Percentiles rank a stretch among this genome's conserved stretches.
These are phyloP conservation scores for Penicillium janthinellum DNA, from an alignment of 2,329 filamentous ascomycete species.

Conservation along the genomic window DNA sequence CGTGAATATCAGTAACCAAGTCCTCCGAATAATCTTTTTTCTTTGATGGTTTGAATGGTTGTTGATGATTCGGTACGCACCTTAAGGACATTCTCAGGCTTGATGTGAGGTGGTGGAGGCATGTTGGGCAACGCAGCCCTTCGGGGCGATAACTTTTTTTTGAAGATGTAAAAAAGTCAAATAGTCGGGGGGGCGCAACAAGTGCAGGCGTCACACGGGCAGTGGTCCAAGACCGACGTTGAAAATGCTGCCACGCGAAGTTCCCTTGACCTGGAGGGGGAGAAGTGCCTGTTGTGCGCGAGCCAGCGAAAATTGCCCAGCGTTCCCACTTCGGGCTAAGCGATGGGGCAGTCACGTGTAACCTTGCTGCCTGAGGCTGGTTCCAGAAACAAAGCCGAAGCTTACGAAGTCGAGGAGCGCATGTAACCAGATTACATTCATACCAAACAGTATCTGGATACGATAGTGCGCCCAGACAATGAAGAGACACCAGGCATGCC, in stretches of 20 bases:
- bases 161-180: constrained; percentile 10
- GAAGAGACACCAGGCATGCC: background rate
- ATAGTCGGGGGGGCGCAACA: background rate
- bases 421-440: background rate
- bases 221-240: constrained; percentile 32
- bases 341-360: constrained; percentile 37
- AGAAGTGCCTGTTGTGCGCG: constrained; percentile 38
- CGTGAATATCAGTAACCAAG: constrained; percentile 15
- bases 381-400: background rate
- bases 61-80: constrained; percentile 41
- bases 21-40: background rate
- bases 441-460: background rate
- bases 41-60: background rate
- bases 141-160: constrained; percentile 24
- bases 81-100: constrained; percentile 98
- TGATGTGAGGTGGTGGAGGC: constrained; percentile 96
- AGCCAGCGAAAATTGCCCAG: constrained; percentile 37
- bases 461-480: background rate
- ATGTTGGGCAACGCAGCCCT: constrained; percentile 56
- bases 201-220: constrained; percentile 31
- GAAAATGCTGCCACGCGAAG: constrained; percentile 41
- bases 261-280: constrained; percentile 32
- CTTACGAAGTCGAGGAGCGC: no score
- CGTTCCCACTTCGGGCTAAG: constrained; percentile 41
- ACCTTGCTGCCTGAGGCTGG: constrained; percentile 11